Conservation (phyloP, 768 basidiomycete species). For the Tubosaeta sp. region DNA sequence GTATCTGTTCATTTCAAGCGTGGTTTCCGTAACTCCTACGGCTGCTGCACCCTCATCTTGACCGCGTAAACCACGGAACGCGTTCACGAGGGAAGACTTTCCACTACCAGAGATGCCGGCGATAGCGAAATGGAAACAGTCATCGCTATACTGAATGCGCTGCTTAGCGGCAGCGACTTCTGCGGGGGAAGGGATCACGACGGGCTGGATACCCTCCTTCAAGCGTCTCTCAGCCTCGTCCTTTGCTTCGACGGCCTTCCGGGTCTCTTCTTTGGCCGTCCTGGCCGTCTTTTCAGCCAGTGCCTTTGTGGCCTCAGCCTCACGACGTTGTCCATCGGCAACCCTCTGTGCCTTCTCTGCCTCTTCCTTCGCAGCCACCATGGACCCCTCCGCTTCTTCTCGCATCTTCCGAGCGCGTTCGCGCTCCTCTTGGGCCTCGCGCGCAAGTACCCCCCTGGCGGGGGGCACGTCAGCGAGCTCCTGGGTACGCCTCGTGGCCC, state of each 20-base stretch:
- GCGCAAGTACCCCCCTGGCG: constrained; percentile 4
- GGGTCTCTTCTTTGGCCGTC: constrained; percentile 13
- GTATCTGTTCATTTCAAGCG: constrained; percentile 23
- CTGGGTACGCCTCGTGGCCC: not conserved
- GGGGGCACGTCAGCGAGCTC: constrained; percentile 4
- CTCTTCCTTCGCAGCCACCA: constrained; percentile 9
- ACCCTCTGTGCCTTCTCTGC: constrained; percentile 2
- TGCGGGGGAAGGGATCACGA: constrained; percentile 17
- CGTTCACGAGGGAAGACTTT: constrained; percentile 35
- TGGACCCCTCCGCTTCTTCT: constrained; percentile 4
- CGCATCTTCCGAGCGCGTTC: not conserved
- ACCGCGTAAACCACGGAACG: constrained; percentile 29
- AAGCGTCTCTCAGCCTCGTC: constrained; percentile 16
- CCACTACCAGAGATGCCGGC: constrained; percentile 33
- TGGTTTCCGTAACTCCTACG: constrained; percentile 30
- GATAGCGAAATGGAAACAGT: constrained; percentile 30
- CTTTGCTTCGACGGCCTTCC: constrained; percentile 3
- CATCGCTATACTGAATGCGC: constrained; percentile 20
- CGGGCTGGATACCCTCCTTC: constrained; percentile 26
- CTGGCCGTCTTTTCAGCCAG: constrained; percentile 7
- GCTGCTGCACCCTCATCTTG: constrained; percentile 21
- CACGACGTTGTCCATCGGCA: constrained; percentile 10
- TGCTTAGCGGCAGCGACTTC: constrained; percentile 18
- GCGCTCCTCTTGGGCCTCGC: constrained; percentile 4
- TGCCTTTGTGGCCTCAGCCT: constrained; percentile 4